Conservation (phyloP, 805 yeast species). For the Ogataea trehalophila region DNA sequence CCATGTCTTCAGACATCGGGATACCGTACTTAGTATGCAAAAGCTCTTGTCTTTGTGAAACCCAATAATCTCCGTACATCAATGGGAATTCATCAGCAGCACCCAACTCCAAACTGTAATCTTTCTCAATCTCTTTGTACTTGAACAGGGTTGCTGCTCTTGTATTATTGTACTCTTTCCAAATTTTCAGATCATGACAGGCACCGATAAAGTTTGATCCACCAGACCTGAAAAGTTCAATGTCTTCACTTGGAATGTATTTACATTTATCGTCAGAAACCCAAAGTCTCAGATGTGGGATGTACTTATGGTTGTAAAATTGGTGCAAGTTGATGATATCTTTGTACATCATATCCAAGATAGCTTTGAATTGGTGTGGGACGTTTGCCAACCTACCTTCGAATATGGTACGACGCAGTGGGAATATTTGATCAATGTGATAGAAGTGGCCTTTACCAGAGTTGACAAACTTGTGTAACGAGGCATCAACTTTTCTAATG, state of each 20-base stretch:
- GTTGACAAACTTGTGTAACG: slow-evolving; percentile 26
- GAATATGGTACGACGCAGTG: slow-evolving; percentile 25
- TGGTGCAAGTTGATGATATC: slow-evolving; percentile 19
- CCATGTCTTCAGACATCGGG: slow-evolving; percentile 3
- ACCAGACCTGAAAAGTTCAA: slow-evolving; percentile 29
- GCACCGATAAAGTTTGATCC: slow-evolving; percentile 36
- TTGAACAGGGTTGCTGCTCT: slow-evolving; percentile 24
- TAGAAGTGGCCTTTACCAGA: slow-evolving; percentile 33
- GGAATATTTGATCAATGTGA: slow-evolving; percentile 23
- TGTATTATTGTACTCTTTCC: slow-evolving; percentile 36
- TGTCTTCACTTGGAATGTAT: slow-evolving; percentile 38
- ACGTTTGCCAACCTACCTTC: slow-evolving; percentile 29
- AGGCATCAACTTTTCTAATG: slow-evolving; percentile 13
- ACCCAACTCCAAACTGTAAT: slow-evolving; percentile 10
- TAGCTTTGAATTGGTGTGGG: slow-evolving; percentile 19
- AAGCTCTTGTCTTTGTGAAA: slow-evolving; percentile 13
- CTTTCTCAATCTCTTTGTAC: slow-evolving; percentile 17
- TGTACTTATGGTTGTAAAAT: slow-evolving; percentile 28
- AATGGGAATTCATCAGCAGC: slow-evolving; percentile 22
- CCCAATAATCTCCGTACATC: slow-evolving; percentile 25
- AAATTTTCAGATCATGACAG: slow-evolving; percentile 35
- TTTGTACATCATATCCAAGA: slow-evolving; percentile 20
- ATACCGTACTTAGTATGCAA: slow-evolving; percentile 18
- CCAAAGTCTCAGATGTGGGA: slow-evolving; percentile 35
- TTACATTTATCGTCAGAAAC: slow-evolving; percentile 33